Percentiles rank a stretch among this genome's conserved stretches.
Conservation (phyloP, 768 basidiomycete genomes). For the Postia placenta region DNA sequence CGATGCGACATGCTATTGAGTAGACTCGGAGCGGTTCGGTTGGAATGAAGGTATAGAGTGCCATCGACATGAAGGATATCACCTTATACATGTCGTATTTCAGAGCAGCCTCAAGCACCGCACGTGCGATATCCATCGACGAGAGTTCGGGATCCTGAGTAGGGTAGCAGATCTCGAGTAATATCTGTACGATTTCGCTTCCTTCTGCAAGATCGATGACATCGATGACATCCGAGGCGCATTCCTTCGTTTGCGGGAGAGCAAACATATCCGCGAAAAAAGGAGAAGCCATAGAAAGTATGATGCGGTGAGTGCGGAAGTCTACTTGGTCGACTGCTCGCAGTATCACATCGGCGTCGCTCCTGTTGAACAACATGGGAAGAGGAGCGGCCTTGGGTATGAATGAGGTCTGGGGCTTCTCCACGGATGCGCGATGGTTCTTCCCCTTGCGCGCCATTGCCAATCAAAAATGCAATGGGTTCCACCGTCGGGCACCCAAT, state of each 20-base stretch:
- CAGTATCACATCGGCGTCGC: too few relatives aligned
- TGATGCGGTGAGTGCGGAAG: not conserved
- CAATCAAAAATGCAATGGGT: too few relatives aligned
- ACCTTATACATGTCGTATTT: constrained; percentile 3
- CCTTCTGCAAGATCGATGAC: constrained; percentile 4
- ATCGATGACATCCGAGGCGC: not conserved
- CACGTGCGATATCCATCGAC: not conserved
- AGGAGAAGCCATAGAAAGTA: not conserved
- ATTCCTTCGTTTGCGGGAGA: not conserved
- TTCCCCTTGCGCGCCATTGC: too few relatives aligned
- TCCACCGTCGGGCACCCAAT: too few relatives aligned
- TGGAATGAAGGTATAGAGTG: not conserved
- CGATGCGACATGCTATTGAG: not conserved
- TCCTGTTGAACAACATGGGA: too few relatives aligned
- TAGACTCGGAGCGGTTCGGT: not conserved
- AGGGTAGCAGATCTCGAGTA: constrained; percentile 10
- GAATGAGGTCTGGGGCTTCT: too few relatives aligned
- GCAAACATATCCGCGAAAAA: not conserved
- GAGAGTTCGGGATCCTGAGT: constrained; percentile 1
- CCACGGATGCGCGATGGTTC: too few relatives aligned
- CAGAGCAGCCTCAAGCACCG: constrained; percentile 3
- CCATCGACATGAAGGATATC: not conserved
- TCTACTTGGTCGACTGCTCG: too few relatives aligned
- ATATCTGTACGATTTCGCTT: constrained; percentile 3
- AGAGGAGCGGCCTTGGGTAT: too few relatives aligned